These are phyloP conservation scores for Backusella mclennaniae DNA, from an alignment of 192 early-diverging fungal species.

Conservation along the genomic window DNA sequence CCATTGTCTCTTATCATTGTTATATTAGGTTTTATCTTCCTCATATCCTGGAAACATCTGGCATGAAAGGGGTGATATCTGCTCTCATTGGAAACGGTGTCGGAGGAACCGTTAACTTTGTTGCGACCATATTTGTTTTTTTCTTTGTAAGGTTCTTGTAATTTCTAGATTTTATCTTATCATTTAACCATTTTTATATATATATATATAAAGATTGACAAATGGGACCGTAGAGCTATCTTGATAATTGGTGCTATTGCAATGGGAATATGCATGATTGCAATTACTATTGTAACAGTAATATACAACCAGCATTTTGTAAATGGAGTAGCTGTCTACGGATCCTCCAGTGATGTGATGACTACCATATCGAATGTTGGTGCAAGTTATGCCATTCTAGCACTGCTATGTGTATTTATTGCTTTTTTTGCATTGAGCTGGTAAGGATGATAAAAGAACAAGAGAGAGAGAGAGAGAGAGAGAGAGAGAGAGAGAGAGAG, in stretches of 20 bases:
- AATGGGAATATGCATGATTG: constrained; percentile 17
- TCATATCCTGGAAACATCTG: constrained; percentile 20
- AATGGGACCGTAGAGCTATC: constrained; percentile 63
- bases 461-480: background rate
- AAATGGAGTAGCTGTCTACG: constrained; percentile 31
- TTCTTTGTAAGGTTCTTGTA: constrained; percentile 10
- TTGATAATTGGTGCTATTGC: constrained; percentile 62
- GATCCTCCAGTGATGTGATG: constrained; percentile 13
- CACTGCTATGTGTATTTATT: constrained; percentile 66
- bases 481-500: background rate
- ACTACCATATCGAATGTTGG: constrained; percentile 18
- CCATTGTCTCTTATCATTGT: background rate
- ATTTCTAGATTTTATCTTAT: background rate
- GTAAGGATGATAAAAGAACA: background rate
- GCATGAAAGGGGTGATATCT: background rate
- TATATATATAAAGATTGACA: constrained; percentile 55
- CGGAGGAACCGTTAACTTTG: constrained; percentile 20
- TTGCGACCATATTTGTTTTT: constrained; percentile 44
- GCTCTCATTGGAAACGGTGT: constrained; percentile 30
- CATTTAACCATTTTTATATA: background rate
- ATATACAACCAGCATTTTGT: background rate
- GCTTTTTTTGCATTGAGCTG: constrained; percentile 64
- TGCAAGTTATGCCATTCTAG: constrained; percentile 46
- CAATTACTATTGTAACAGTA: constrained; percentile 19
- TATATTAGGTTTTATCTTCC: constrained; percentile 33